Percentiles rank a stretch among this genome's conserved stretches.
Evolutionary conservation across 2,329 filamentous ascomycete species (phyloP).

Genomic region (Aspergillus neotritici): DNA sequence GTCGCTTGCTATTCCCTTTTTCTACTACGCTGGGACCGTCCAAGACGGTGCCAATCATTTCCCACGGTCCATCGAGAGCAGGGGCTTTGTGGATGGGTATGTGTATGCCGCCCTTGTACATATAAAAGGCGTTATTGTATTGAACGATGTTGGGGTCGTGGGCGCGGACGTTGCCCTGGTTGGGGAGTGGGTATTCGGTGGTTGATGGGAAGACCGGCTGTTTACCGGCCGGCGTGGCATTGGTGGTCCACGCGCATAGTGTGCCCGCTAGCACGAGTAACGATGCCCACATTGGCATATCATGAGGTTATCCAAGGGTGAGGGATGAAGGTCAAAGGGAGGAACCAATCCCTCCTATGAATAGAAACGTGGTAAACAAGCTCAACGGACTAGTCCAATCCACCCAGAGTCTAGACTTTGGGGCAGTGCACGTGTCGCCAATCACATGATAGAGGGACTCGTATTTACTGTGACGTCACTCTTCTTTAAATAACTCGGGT

Average conservation of each 20-base stretch:
- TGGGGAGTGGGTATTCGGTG: slow-evolving; percentile 22
- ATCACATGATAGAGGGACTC: too few relatives aligned
- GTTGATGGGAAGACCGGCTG: slow-evolving; percentile 23
- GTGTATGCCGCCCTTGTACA: slow-evolving; percentile 29
- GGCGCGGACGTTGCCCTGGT: slow-evolving; percentile 21
- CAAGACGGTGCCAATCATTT: slow-evolving; percentile 27
- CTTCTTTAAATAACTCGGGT: too few relatives aligned
- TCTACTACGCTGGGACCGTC: slow-evolving; percentile 25
- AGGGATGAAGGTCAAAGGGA: too few relatives aligned
- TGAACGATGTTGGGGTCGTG: slow-evolving; percentile 33
- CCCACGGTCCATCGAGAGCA: slow-evolving; percentile 30
- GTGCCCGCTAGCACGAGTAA: too few relatives aligned
- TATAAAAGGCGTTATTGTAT: slow-evolving; percentile 26
- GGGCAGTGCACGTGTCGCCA: too few relatives aligned
- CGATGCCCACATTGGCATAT: too few relatives aligned
- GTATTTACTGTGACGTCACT: too few relatives aligned
- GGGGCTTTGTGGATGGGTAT: slow-evolving; percentile 23
- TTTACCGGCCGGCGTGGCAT: slow-evolving; percentile 2
- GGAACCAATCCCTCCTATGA: too few relatives aligned
- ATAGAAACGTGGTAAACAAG: too few relatives aligned
- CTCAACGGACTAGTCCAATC: too few relatives aligned
- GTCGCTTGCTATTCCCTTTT: slow-evolving; percentile 25
- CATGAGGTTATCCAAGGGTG: too few relatives aligned
- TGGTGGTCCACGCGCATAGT: slow-evolving; percentile 9
- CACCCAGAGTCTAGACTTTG: too few relatives aligned